Evolutionary conservation across 139 green algal genomes (phyloP), one percentile per base, ranked within the genome.

Genomic region (Micractinium sp.): DNA sequence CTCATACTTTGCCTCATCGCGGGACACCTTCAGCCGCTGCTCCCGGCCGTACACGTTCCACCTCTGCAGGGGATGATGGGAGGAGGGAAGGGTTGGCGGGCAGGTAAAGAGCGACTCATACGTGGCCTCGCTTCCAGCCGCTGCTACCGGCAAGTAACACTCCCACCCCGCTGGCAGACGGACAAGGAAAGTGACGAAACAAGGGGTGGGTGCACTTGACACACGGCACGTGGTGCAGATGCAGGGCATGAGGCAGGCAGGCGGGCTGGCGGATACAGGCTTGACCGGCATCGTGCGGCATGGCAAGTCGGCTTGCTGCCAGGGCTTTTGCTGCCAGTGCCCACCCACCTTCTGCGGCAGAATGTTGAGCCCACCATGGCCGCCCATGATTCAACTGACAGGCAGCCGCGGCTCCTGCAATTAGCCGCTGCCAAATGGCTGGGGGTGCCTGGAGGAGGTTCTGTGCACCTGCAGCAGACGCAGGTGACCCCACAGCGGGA

Each of bases 351-450:
- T 80, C 89, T 99, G 97, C 2, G 97, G 97, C 29, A 99, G 87
- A 82, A 99, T 99, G 88, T 99, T 99, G 25, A 99, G 92, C 1
- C 97, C 97, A 33, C 97, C 97, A 87, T 99, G 97, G 0, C 97
- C 97, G 22, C 97, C 97, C 97, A 99, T 99, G 63, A 0, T 87
- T 71, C 47, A 56, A 56, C 7, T 56, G 7, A 56, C 47, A 56
- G 47, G 47, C 47, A 56, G 47, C 47, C 47, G 47, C 47, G 9
- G 47, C 5, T 56, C 5, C 47, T 56, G 47, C 47, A 56, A 56
- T 5, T 9, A 56, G 47, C 47, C 47, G 47, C 47, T 56, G 47
- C 47, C 47, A 56, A 56, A 56, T n/a, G 47, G 47, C 47, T 56
- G 47, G 47, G 47, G 5, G 47, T 56, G 47, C 47, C 47, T 56